Conservation (phyloP, 2,329 filamentous ascomycete species). For the Penicillium palitans region DNA sequence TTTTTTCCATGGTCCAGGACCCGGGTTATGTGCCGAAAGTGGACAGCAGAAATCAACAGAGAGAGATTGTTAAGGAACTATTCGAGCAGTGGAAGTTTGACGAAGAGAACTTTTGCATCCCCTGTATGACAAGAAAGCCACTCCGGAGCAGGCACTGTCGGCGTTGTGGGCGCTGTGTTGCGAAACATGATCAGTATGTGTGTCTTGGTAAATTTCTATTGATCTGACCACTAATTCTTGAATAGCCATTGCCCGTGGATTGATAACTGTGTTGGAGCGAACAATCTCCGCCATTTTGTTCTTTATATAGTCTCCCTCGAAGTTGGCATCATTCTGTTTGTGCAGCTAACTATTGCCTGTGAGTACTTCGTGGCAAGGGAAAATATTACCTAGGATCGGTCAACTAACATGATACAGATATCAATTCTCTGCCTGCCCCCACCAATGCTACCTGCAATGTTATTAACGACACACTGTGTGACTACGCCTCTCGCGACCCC, state of each 20-base stretch:
- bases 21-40: slow-evolving; percentile 92
- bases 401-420: slow-evolving; percentile 52
- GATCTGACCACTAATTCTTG: slow-evolving; percentile 9
- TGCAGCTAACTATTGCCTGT: slow-evolving; percentile 74
- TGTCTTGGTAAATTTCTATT: background rate
- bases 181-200: slow-evolving; percentile 92
- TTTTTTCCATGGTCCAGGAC: slow-evolving; percentile 79
- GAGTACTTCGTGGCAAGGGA: slow-evolving; percentile 37
- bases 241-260: slow-evolving; percentile 93
- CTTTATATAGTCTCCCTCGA: slow-evolving; percentile 81
- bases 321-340: slow-evolving; percentile 69
- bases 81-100: slow-evolving; percentile 86
- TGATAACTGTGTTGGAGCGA: slow-evolving; percentile 91
- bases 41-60: slow-evolving; percentile 84
- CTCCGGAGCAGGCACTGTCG: slow-evolving; percentile 95
- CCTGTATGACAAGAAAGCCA: slow-evolving; percentile 91
- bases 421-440: slow-evolving; percentile 59
- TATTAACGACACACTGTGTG: slow-evolving; percentile 73
- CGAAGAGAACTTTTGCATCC: slow-evolving; percentile 88
- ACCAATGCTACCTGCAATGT: slow-evolving; percentile 64
- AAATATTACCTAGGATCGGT: background rate
- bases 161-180: slow-evolving; percentile 86
- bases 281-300: slow-evolving; percentile 95
- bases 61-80: slow-evolving; percentile 83
- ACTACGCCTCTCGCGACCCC: slow-evolving; percentile 73